Conservation (phyloP, 1,284 basidiomycete species). For the Lignosus rhinocerotis region DNA sequence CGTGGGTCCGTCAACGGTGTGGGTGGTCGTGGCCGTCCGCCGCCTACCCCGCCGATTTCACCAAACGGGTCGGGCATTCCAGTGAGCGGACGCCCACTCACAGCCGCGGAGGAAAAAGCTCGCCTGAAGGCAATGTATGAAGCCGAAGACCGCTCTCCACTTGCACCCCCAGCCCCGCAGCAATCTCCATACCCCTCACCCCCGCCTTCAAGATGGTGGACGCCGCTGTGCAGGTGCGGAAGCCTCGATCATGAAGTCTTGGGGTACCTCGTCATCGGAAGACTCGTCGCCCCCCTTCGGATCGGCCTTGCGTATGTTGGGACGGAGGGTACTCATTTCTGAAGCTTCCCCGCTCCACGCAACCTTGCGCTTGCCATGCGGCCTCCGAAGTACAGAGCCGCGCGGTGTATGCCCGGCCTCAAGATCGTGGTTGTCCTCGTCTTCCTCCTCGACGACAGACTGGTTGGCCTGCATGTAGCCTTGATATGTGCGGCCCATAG, state of each 20-base stretch:
- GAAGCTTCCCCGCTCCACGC: slow-evolving; percentile 57
- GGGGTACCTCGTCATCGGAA: slow-evolving; percentile 79
- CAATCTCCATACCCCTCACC: slow-evolving; percentile 20
- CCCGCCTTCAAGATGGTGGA: slow-evolving; percentile 26
- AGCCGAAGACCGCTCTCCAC: slow-evolving; percentile 43
- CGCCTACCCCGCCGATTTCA: slow-evolving; percentile 34
- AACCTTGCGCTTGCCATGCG: slow-evolving; percentile 51
- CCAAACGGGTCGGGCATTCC: slow-evolving; percentile 20
- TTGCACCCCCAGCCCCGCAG: slow-evolving; percentile 6
- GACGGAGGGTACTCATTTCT: slow-evolving; percentile 56
- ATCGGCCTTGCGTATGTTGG: slow-evolving; percentile 68
- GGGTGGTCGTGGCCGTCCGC: slow-evolving; percentile 21
- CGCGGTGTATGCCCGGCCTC: slow-evolving; percentile 47
- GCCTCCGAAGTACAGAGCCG: slow-evolving; percentile 32
- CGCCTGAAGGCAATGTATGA: slow-evolving; percentile 62
- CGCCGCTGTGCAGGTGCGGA: slow-evolving; percentile 39
- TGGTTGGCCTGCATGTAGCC: slow-evolving; percentile 72
- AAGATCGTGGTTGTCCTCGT: slow-evolving; percentile 47
- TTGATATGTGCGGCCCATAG: slow-evolving; percentile 68
- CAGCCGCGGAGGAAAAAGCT: slow-evolving; percentile 78
- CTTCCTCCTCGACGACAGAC: slow-evolving; percentile 58
- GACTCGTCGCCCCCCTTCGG: slow-evolving; percentile 55
- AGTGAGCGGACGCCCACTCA: slow-evolving; percentile 44
- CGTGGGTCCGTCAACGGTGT: slow-evolving; percentile 11
- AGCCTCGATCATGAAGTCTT: slow-evolving; percentile 81